A percentile compares a stretch with the other conserved stretches of the same genome.
Evolutionary conservation across 129 eudicot species (phyloP).

Genomic region (Apium graveolens): DNA sequence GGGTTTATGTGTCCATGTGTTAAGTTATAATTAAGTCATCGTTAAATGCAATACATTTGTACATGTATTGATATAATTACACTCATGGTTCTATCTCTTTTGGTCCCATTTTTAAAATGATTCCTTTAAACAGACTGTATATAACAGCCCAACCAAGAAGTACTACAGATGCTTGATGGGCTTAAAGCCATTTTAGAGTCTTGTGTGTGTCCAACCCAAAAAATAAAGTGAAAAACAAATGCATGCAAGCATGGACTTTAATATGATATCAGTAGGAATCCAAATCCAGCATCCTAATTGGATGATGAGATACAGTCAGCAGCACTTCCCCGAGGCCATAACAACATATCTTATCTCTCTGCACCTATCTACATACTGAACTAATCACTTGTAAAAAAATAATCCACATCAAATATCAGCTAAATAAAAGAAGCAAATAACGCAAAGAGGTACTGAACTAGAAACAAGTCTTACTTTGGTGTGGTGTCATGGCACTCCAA

Average conservation of each 20-base stretch:
- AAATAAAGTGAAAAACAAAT: background rate
- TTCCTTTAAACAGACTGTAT: no score
- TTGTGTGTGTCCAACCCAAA: background rate
- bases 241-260: background rate
- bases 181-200: background rate
- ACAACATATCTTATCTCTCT: conserved; percentile 42
- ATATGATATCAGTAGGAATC: conserved; percentile 36
- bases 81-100: no score
- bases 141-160: no score
- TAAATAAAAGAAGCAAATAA: background rate
- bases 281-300: conserved; percentile 40
- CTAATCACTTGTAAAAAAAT: background rate
- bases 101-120: no score
- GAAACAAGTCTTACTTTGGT: background rate
- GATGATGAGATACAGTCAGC: conserved; percentile 21
- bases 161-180: background rate
- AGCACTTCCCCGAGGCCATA: background rate
- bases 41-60: no score
- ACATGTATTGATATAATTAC: no score
- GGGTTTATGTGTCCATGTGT: no score
- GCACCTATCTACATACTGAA: background rate
- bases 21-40: no score
- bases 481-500: conserved; percentile 65
- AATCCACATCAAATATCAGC: background rate
- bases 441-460: background rate